Evolutionary conservation across 2,329 filamentous ascomycete species (phyloP), one percentile per base, ranked within the genome.

Genomic region (Pseudogymnoascus pannorum): DNA sequence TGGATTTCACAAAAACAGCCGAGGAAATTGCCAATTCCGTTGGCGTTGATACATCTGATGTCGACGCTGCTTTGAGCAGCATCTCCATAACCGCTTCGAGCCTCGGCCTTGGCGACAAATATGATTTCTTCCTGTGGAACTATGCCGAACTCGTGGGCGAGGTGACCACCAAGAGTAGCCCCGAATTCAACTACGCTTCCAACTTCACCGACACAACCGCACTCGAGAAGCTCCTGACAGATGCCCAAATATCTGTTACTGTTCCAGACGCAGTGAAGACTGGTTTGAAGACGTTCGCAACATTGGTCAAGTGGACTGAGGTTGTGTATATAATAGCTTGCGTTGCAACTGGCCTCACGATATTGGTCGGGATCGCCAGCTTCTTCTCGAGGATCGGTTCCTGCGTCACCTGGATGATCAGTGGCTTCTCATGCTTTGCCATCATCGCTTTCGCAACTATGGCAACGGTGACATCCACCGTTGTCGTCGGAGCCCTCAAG

Each of bases 61-160:
- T 40, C 6, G 9, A 40, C n/a, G 31, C 14, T 18, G 26, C 24
- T 14, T 16, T 66, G 33, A 59, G 62, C 57, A 61, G 70, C 61
- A 65, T 64, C 57, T 85, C 84, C 74, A 78, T 87, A 69, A 85
- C 81, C 3, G 83, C 83, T 6, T 66, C 72, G 1, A 75, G 83
- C 22, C 79, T 90, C 44, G 79, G 82, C 60, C 81, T 73, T 31
- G 83, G 81, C 69, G 85, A 93, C 72, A 80, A 86, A 70, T 97
- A 97, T 82, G 83, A 89, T 64, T 80, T 97, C 71, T 85, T 83
- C 71, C 81, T 97, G 36, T 96, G 91, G 89, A 89, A 88, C 72
- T 96, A 92, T 82, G 97, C 94, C 82, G 78, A 79, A 62, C 85
- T 31, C 1, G 66, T 63, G 0, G 68, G 64, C 66, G 78, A 79